A percentile compares a stretch with the other conserved stretches of the same genome.
These are phyloP conservation scores for Urochloa ruziziensis DNA, from an alignment of 176 grass and related monocot species.

Conservation along the genomic window DNA sequence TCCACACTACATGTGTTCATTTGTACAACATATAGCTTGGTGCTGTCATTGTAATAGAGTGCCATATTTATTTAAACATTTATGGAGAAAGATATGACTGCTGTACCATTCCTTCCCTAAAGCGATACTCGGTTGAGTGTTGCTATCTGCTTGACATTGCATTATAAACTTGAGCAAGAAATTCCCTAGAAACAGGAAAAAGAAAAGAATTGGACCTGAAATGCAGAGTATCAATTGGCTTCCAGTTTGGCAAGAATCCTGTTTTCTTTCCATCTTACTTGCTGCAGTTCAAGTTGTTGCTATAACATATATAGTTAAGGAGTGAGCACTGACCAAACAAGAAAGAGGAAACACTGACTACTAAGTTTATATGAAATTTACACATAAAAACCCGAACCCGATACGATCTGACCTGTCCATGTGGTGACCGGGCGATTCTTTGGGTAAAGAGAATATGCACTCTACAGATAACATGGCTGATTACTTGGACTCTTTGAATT, in stretches of 20 bases:
- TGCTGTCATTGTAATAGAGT: constrained; percentile 17
- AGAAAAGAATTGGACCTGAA: background rate
- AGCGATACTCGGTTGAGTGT: background rate
- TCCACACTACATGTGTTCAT: constrained; percentile 1
- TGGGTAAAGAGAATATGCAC: background rate
- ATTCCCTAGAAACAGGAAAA: background rate
- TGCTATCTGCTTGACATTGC: constrained; percentile 8
- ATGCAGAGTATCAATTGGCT: background rate
- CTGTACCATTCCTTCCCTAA: background rate
- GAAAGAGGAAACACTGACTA: background rate
- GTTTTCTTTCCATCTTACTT: background rate
- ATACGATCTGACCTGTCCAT: no score
- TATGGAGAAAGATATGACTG: background rate
- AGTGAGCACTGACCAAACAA: background rate
- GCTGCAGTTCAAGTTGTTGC: background rate
- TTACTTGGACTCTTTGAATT: background rate
- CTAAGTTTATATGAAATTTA: no score
- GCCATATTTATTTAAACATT: constrained; percentile 29
- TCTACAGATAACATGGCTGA: background rate
- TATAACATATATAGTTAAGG: background rate
- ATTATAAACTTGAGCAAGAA: background rate
- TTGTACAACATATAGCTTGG: constrained; percentile 19
- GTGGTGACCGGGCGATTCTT: no score
- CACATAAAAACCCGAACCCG: no score
- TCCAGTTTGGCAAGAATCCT: background rate